These are phyloP conservation scores for Aschersonia sp. DNA, from an alignment of 2,329 filamentous ascomycete genomes.

Conservation along the genomic window DNA sequence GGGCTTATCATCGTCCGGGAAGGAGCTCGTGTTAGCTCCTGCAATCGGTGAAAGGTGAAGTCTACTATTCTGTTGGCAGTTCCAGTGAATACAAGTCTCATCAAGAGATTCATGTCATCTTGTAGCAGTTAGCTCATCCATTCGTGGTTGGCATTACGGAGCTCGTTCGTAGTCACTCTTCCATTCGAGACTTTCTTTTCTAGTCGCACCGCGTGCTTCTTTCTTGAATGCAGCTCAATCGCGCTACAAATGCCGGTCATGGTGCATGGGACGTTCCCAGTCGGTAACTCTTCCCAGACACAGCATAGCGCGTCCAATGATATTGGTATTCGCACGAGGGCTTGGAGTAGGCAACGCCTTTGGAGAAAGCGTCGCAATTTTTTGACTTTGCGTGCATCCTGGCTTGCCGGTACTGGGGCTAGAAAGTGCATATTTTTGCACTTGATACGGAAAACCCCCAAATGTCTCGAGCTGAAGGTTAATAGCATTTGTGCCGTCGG, in stretches of 20 bases:
- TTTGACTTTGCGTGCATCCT: no score
- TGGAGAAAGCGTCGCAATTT: no score
- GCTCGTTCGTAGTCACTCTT: neutral
- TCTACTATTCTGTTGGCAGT: neutral
- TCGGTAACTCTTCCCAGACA: neutral
- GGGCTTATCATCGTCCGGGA: no score
- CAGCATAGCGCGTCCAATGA: neutral
- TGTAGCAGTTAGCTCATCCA: neutral
- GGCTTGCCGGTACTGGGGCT: no score
- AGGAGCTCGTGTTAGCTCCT: neutral
- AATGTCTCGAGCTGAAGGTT: no score
- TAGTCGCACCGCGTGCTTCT: neutral
- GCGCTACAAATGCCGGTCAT: neutral
- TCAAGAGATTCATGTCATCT: neutral
- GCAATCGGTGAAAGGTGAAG: neutral
- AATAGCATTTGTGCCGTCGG: no score
- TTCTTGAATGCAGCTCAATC: neutral
- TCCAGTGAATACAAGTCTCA: neutral
- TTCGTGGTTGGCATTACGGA: neutral
- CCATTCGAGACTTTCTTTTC: neutral
- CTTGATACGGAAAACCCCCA: no score
- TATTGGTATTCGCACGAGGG: neutral
- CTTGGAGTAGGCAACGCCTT: no score
- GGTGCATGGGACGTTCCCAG: neutral
- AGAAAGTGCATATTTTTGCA: no score